phyloP scores from a whole-genome alignment of 2,329 filamentous ascomycete species.

The Dothidotthia symphoricarpi region DNA sequence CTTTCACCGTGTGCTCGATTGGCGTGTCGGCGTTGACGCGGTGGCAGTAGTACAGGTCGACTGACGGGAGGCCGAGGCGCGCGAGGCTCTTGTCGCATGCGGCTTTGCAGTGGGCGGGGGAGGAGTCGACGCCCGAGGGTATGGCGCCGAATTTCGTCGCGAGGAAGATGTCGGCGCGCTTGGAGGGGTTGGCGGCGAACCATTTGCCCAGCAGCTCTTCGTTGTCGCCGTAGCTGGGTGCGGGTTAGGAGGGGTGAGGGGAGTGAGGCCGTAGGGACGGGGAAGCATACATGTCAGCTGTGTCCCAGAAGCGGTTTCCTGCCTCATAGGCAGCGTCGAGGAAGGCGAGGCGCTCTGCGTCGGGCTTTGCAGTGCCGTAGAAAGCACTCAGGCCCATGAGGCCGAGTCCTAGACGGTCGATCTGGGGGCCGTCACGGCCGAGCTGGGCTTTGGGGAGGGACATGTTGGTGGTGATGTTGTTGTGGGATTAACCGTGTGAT shows the following conservation, averaged over 20 bases:
- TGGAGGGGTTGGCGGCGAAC: slow-evolving; percentile 41
- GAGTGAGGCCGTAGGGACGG: too few relatives aligned
- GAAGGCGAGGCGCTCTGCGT: slow-evolving; percentile 52
- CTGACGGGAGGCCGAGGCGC: slow-evolving; percentile 44
- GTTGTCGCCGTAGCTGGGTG: slow-evolving; percentile 28
- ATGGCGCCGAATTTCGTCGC: slow-evolving; percentile 41
- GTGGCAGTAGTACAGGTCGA: slow-evolving; percentile 49
- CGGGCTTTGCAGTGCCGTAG: slow-evolving; percentile 51
- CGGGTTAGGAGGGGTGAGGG: not conserved
- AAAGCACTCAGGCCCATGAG: slow-evolving; percentile 53
- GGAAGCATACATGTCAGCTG: slow-evolving; percentile 26
- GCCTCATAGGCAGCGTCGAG: slow-evolving; percentile 53
- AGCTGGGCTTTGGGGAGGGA: slow-evolving; percentile 48
- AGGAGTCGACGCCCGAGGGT: slow-evolving; percentile 47
- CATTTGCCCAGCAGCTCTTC: slow-evolving; percentile 38
- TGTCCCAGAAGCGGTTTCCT: slow-evolving; percentile 44
- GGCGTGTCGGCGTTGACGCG: slow-evolving; percentile 47
- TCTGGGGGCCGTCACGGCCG: slow-evolving; percentile 53
- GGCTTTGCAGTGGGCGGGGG: slow-evolving; percentile 43
- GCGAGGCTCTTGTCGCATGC: slow-evolving; percentile 43
- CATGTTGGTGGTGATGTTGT: slow-evolving; percentile 9
- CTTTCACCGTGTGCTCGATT: slow-evolving; percentile 51
- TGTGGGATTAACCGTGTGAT: too few relatives aligned
- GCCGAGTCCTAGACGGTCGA: slow-evolving; percentile 55
- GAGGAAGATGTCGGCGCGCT: slow-evolving; percentile 50